Base-by-base conservation (phyloP, 345 rosid species). In the Gossypium australe region DNA sequence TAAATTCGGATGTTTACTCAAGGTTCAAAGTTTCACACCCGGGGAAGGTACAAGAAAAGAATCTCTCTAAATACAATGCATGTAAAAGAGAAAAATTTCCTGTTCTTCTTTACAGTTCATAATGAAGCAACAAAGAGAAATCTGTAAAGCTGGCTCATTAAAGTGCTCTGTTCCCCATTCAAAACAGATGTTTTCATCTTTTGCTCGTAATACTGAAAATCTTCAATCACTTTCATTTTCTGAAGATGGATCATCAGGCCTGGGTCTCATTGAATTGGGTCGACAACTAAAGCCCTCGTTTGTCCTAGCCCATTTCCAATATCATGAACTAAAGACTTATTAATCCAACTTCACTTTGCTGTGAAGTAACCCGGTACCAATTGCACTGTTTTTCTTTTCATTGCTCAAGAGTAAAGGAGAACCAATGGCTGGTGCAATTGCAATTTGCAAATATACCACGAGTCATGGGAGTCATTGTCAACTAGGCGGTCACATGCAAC, bases 381-480 rank as follows among this genome's bases (percentile, higher is more conserved):
- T 11, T 45, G 12, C 3, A 9, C 49, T 7, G 13, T 45, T 11
- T 45, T 11, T 45, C 13, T 2, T 45, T 10, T 45, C 49, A 45
- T 10, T 45, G 12, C 49, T 45, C 11, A 45, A 45, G 49, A 10
- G 49, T 45, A 2, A 45, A 45, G 47, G 11, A 44, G 49, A 9
- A 10, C 49, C 12, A 11, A 9, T 45, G 2, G 11, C 49, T 45
- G 49, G 49, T 45, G 49, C 49, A 45, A 45, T 45, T 45, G 49
- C 49, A 8, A 45, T 45, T 45, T 45, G 49, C 49, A 45, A 45
- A 34, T 1, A 34, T 34, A 34, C 38, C 7, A 4, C 41, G 97
- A 94, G 83, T 90, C 97, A 0, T 92, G 95, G 97, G 95, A 92
- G 53, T 92, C 98, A 48, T 78, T 92, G 83, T 83, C 97, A 62